A percentile compares a stretch with the other conserved stretches of the same genome.
Conservation (phyloP, 2,329 filamentous ascomycete species). For the Bipolaris gigantea region DNA sequence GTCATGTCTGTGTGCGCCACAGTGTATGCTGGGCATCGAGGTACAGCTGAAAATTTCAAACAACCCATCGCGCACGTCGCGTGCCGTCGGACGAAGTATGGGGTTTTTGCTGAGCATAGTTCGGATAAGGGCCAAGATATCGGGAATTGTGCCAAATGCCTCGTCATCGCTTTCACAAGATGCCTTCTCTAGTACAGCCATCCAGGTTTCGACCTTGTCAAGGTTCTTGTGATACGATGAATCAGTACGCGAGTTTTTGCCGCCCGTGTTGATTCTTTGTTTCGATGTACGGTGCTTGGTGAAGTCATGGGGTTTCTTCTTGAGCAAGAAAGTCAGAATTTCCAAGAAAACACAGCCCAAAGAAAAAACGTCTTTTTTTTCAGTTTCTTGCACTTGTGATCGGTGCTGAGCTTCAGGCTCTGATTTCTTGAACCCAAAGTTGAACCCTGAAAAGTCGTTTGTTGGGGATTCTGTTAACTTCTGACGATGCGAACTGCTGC, state of each 20-base stretch:
- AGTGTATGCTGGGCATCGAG: conserved; percentile 40
- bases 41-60: conserved; percentile 38
- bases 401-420: conserved; percentile 34
- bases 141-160: conserved; percentile 46
- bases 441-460: conserved; percentile 42
- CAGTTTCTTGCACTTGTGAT: conserved; percentile 38
- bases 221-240: conserved; percentile 73
- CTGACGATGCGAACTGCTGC: conserved; percentile 37
- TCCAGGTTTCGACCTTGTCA: conserved; percentile 70
- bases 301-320: conserved; percentile 68
- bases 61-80: conserved; percentile 46
- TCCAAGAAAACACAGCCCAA: conserved; percentile 74
- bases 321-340: conserved; percentile 68
- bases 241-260: conserved; percentile 62
- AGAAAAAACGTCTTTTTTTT: conserved; percentile 69
- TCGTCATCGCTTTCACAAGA: conserved; percentile 48
- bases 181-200: conserved; percentile 63
- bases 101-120: conserved; percentile 50
- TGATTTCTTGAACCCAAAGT: conserved; percentile 41
- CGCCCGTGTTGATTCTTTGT: conserved; percentile 55
- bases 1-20: conserved; percentile 39
- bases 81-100: conserved; percentile 45
- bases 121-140: conserved; percentile 46
- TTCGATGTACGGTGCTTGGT: conserved; percentile 66
- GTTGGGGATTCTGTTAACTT: conserved; percentile 41